These are phyloP conservation scores for Alternaria sp. DNA, from an alignment of 2,329 filamentous ascomycete species.

Conservation along the genomic window DNA sequence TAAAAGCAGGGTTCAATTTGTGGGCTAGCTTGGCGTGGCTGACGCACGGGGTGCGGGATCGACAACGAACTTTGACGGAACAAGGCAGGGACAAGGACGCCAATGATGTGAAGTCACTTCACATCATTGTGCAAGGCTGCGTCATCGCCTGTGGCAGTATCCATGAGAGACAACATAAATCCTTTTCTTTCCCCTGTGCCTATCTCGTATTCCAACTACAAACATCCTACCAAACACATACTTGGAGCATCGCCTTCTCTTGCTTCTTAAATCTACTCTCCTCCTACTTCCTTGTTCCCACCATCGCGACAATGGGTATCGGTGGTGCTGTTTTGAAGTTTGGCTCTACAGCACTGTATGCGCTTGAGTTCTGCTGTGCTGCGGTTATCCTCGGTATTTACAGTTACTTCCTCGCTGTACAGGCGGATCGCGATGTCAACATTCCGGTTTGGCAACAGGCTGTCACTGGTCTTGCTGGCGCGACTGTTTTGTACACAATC, in stretches of 20 bases:
- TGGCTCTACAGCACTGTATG: conserved; percentile 75
- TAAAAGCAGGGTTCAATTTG: conserved; percentile 11
- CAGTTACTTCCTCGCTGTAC: conserved; percentile 83
- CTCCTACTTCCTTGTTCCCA: not conserved
- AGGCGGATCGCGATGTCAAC: conserved; percentile 68
- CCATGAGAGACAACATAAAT: conserved; percentile 10
- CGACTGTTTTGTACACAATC: conserved; percentile 77
- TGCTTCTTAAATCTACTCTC: not conserved
- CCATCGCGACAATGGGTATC: conserved; percentile 61
- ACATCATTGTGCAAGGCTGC: conserved; percentile 7
- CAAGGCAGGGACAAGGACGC: conserved; percentile 12
- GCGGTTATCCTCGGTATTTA: conserved; percentile 78
- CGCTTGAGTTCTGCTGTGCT: conserved; percentile 76
- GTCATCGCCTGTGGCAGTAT: conserved; percentile 14
- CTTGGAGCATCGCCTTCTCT: not conserved
- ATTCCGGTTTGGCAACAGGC: conserved; percentile 75
- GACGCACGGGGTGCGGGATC: conserved; percentile 12
- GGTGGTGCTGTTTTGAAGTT: conserved; percentile 72
- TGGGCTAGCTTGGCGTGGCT: conserved; percentile 7
- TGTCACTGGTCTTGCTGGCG: conserved; percentile 76
- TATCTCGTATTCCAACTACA: not conserved
- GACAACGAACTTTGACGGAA: conserved; percentile 7
- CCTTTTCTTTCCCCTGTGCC: not conserved
- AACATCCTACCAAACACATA: not conserved
- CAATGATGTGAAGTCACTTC: conserved; percentile 4